phyloP scores from a whole-genome alignment of 768 basidiomycete genomes.

The Goffeauzyma gilvescens region DNA sequence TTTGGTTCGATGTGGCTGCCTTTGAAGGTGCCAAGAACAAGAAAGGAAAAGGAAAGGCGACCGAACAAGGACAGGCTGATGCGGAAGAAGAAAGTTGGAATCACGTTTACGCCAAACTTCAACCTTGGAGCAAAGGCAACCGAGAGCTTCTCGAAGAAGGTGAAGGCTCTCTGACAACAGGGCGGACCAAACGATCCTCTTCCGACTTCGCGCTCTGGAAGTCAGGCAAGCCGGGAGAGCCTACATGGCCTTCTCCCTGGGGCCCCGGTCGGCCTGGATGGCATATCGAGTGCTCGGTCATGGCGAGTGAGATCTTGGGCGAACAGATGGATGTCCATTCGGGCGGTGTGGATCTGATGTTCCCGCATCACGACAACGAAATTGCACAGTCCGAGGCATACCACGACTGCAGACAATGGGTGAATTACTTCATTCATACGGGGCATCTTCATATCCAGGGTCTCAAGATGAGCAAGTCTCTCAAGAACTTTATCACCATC shows the following conservation, averaged over 20 bases:
- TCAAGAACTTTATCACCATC: slow-evolving; percentile 98
- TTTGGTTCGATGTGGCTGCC: slow-evolving; percentile 72
- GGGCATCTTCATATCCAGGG: slow-evolving; percentile 97
- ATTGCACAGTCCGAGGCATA: slow-evolving; percentile 95
- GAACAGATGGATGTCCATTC: slow-evolving; percentile 93
- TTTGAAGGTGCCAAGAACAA: slow-evolving; percentile 47
- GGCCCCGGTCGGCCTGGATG: slow-evolving; percentile 88
- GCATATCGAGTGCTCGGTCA: slow-evolving; percentile 98
- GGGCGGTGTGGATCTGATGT: slow-evolving; percentile 89
- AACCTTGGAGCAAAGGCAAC: slow-evolving; percentile 92
- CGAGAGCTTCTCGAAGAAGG: slow-evolving; percentile 72
- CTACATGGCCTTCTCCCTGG: slow-evolving; percentile 92
- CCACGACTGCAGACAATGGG: slow-evolving; percentile 80
- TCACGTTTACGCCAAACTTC: slow-evolving; percentile 82
- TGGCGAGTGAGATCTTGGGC: slow-evolving; percentile 81
- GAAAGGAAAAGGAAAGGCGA: slow-evolving; percentile 29
- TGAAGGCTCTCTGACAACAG: slow-evolving; percentile 52
- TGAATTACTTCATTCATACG: slow-evolving; percentile 96
- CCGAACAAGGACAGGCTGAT: slow-evolving; percentile 14
- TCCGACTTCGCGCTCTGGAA: slow-evolving; percentile 98
- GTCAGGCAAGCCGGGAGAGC: slow-evolving; percentile 85
- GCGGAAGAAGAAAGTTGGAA: slow-evolving; percentile 22
- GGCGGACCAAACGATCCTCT: slow-evolving; percentile 51
- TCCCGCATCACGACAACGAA: slow-evolving; percentile 98
- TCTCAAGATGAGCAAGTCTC: slow-evolving; percentile 94